A percentile compares a stretch with the other conserved stretches of the same genome.
These are phyloP conservation scores for Alternaria ethzedia DNA, from an alignment of 2,329 filamentous ascomycete species.

Conservation along the genomic window DNA sequence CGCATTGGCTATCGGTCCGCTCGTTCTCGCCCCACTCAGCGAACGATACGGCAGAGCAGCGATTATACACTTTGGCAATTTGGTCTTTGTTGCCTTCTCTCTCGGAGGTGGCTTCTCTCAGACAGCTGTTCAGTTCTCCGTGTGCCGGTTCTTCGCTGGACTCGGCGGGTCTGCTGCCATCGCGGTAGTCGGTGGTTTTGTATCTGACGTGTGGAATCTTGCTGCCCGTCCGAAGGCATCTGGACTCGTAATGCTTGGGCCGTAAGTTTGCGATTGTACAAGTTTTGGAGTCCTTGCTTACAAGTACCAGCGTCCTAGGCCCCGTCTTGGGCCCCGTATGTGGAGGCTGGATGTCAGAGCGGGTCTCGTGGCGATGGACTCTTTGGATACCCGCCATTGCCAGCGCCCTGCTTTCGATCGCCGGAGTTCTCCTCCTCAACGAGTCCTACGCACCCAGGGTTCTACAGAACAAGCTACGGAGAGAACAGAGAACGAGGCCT, in stretches of 20 bases:
- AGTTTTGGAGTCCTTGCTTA: neutral
- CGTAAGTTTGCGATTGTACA: neutral
- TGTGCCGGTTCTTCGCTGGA: neutral
- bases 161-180: conserved; percentile 8
- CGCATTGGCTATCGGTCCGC: conserved; percentile 39
- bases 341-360: conserved; percentile 21
- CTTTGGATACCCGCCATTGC: conserved; percentile 18
- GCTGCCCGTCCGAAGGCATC: conserved; percentile 17
- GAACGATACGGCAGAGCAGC: conserved; percentile 32
- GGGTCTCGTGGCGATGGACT: conserved; percentile 18
- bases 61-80: conserved; percentile 30
- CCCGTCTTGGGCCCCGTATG: conserved; percentile 20
- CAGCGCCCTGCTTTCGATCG: conserved; percentile 8
- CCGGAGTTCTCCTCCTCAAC: conserved; percentile 1
- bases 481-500: neutral
- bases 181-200: conserved; percentile 29
- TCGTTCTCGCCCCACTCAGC: conserved; percentile 37
- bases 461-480: neutral
- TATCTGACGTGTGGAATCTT: conserved; percentile 56
- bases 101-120: conserved; percentile 27
- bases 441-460: conserved; percentile 12
- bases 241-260: conserved; percentile 13
- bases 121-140: neutral
- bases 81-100: conserved; percentile 31
- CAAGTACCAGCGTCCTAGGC: conserved; percentile 1